Base-by-base conservation (phyloP, 1,284 basidiomycete genomes). In the Ganoderma lucidum region DNA sequence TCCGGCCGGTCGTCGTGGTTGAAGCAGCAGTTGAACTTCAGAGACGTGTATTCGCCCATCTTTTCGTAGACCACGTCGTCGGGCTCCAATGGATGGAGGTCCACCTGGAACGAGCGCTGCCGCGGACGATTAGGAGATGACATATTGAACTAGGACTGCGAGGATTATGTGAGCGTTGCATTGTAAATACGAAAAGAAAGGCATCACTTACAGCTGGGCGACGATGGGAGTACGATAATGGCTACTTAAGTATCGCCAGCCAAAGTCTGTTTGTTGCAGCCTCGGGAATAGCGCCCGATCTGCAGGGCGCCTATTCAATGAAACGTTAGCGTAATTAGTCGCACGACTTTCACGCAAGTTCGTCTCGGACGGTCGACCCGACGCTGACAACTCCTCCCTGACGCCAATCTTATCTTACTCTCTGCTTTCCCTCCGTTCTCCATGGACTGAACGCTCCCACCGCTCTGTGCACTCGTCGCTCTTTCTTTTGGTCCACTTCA, bases 21-120 rank as follows among this genome's bases (percentile, higher is more conserved):
- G 45, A 45, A 66, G 39, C 45, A 62, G 19, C 64, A 66, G 59
- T 66, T 66, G 15, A 53, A 41, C 45, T 66, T 66, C n/a, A 42
- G 4, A 35, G 45, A 41, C 23, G 41, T 44, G 23, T 62, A 66
- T 32, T 61, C 58, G 12, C 19, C 19, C 65, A 66, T 62, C n/a
- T 55, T 51, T 0, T 66, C 59, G 35, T 60, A 66, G 9, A 66
- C 35, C 9, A 62, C 28, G 14, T 32, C 51, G 28, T 66, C 10
- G 14, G 59, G 45, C 19, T 44, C 65, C n/a, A 53, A n/a, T 10
- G 39, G 23, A 32, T 19, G 48, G 10, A 53, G 32, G 9, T 66
- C 59, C 30, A 65, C 32, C 19, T 65, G 65, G 35, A 10, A 35
- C 3, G 56, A 37, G 19, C 56, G 56, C n/a, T 59, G 35, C 35